Evolutionary conservation across 73 alveolate genomes (phyloP).

Genomic region (Paramecium pentaurelia): DNA sequence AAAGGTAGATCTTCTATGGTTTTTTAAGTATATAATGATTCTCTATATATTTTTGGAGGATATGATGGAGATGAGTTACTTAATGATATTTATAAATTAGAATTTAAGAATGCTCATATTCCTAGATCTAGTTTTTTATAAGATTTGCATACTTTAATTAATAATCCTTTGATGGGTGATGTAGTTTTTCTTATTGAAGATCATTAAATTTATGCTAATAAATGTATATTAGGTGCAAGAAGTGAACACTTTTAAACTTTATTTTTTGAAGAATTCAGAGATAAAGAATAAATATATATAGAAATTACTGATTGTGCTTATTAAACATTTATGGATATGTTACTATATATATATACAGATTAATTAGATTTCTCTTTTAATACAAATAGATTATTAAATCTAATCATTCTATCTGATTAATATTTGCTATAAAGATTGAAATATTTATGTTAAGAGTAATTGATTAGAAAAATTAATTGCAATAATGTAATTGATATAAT

Average conservation of each 20-base stretch:
- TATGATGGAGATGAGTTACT: slow-evolving; percentile 77
- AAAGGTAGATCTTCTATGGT: slow-evolving; percentile 77
- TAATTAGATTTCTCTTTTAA: neutral
- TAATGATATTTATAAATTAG: slow-evolving; percentile 74
- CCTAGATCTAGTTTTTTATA: slow-evolving; percentile 41
- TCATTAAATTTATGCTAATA: slow-evolving; percentile 45
- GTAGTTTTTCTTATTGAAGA: slow-evolving; percentile 50
- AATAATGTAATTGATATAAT: slow-evolving; percentile 46
- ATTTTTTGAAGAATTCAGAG: slow-evolving; percentile 48
- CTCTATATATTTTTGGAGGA: slow-evolving; percentile 82
- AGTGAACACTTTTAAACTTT: slow-evolving; percentile 48
- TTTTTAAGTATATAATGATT: slow-evolving; percentile 79
- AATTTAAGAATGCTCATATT: slow-evolving; percentile 60
- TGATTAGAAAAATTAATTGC: slow-evolving; percentile 16
- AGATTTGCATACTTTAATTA: neutral
- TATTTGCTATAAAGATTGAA: slow-evolving; percentile 43
- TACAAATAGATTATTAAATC: neutral
- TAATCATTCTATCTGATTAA: slow-evolving; percentile 30
- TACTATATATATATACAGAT: slow-evolving; percentile 44
- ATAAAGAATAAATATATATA: neutral
- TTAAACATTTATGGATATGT: slow-evolving; percentile 49
- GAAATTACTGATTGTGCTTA: neutral
- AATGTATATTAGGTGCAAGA: slow-evolving; percentile 48
- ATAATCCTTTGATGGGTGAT: slow-evolving; percentile 57
- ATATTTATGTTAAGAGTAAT: slow-evolving; percentile 51